Percentiles rank a stretch among this genome's conserved stretches.
These are phyloP conservation scores for Mentha longifolia DNA, from an alignment of 257 asterid species.

Conservation along the genomic window DNA sequence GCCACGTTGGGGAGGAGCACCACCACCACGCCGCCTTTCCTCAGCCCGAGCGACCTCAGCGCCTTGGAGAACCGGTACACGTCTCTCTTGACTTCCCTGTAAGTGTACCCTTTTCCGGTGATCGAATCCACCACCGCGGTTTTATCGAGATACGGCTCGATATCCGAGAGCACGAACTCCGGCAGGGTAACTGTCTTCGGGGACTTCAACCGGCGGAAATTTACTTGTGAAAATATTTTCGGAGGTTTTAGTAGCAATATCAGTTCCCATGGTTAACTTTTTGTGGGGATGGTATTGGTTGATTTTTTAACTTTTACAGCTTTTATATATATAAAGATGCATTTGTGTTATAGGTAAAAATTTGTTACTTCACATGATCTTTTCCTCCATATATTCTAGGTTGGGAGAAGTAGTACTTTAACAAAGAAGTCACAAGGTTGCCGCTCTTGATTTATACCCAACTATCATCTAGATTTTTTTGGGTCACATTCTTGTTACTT, in stretches of 20 bases:
- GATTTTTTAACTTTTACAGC: neutral
- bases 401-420: too few relatives aligned
- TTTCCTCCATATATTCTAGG: too few relatives aligned
- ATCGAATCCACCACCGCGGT: constrained; percentile 80
- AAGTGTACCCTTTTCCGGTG: constrained; percentile 68
- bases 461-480: too few relatives aligned
- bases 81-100: constrained; percentile 65
- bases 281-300: constrained; percentile 6
- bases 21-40: constrained; percentile 80
- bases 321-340: constrained; percentile 28
- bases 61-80: constrained; percentile 79
- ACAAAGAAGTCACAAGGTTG: too few relatives aligned
- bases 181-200: constrained; percentile 73
- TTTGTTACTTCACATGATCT: too few relatives aligned
- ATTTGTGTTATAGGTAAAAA: too few relatives aligned
- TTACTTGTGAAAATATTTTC: constrained; percentile 74
- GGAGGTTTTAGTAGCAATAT: constrained; percentile 29
- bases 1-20: constrained; percentile 82
- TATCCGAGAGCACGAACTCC: constrained; percentile 71
- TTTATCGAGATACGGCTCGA: constrained; percentile 54
- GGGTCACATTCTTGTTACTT: too few relatives aligned
- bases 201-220: constrained; percentile 68
- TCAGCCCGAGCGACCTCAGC: constrained; percentile 76
- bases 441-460: too few relatives aligned
- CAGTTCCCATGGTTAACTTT: constrained; percentile 49